Percentiles rank a stretch among this genome's conserved stretches.
These are phyloP conservation scores for Capsicum pubescens DNA, from an alignment of 257 asterid genomes.

Conservation along the genomic window DNA sequence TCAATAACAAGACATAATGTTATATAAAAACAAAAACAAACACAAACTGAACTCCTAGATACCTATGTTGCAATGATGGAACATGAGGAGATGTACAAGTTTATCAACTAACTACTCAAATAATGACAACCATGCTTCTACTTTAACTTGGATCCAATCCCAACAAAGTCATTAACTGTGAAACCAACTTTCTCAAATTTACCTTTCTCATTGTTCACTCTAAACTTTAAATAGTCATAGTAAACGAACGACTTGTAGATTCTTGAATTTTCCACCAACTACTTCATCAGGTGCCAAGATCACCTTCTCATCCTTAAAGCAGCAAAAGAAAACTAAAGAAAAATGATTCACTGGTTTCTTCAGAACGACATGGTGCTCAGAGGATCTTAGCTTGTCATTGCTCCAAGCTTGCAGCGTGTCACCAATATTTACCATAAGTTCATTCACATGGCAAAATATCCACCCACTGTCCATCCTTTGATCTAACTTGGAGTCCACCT, in stretches of 20 bases:
- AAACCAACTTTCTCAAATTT: conserved; percentile 76
- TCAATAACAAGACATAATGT: background rate
- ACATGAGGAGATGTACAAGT: conserved; percentile 3
- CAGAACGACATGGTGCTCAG: conserved; percentile 70
- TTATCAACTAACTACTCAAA: conserved; percentile 8
- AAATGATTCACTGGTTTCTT: conserved; percentile 51
- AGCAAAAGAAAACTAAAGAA: conserved; percentile 75
- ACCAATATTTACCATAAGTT: conserved; percentile 72
- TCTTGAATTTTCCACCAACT: conserved; percentile 48
- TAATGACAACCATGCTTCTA: conserved; percentile 11
- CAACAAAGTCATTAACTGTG: conserved; percentile 73
- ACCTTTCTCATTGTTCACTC: conserved; percentile 66
- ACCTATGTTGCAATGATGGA: conserved; percentile 26
- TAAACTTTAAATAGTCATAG: conserved; percentile 59
- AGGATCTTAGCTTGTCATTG: conserved; percentile 63
- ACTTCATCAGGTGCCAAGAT: conserved; percentile 63
- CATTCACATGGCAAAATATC: conserved; percentile 61
- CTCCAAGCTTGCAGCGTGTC: conserved; percentile 86
- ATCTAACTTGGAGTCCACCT: conserved; percentile 73
- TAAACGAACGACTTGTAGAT: conserved; percentile 60
- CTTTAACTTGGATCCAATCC: conserved; percentile 27
- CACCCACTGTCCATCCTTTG: conserved; percentile 67
- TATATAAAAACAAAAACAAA: background rate
- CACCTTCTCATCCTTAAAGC: conserved; percentile 71
- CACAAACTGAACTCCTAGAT: conserved; percentile 19